Evolutionary conservation across 768 basidiomycete species (phyloP), one percentile per base, ranked within the genome.

Genomic region (Cystofilobasidium ferigula): DNA sequence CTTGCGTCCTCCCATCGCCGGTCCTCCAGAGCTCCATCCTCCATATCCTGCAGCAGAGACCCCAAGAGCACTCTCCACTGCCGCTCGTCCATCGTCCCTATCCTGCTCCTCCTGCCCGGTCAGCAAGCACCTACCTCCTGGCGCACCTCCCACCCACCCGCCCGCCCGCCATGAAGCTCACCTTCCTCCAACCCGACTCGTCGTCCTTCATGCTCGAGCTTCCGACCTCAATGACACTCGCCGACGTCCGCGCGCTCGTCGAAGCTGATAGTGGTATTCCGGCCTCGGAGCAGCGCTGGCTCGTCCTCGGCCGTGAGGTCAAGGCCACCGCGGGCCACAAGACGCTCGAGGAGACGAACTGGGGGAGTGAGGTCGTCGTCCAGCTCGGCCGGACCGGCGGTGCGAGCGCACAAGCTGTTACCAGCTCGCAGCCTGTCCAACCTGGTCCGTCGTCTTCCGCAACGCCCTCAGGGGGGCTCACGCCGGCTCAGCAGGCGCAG

Each of bases 311-410:
- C 7, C 57, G 47, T 26, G 61, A 63, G 35, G 56, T 62, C 28
- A 54, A 57, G 12, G 61, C 54, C 22, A 24, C 40, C 14, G 54
- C 57, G 2, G 57, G 40, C 13, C 28, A 38, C 45, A 68, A 62
- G 67, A 58, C 56, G 47, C 45, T 68, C 22, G 53, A 68, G 26
- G 32, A 57, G 48, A 36, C 62, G n/a, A 45, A 53, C 3, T 63
- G 61, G 61, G 54, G 45, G 14, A 56, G 63, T n/a, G 67, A 68
- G 57, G 62, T 59, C 47, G 30, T 68, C 30, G 56, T 68, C 16
- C 40, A 34, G n/a, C 45, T 68, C 45, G 28, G 34, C 6, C 30
- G 58, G 56, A 63, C 26, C 30, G 42, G 5, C 7, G 40, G 56
- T 56, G 12, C 4, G 20, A 9, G 1, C 24, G n/a, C 51, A 3